Conservation (phyloP, 768 basidiomycete species). For the Collybiopsis confluens region DNA sequence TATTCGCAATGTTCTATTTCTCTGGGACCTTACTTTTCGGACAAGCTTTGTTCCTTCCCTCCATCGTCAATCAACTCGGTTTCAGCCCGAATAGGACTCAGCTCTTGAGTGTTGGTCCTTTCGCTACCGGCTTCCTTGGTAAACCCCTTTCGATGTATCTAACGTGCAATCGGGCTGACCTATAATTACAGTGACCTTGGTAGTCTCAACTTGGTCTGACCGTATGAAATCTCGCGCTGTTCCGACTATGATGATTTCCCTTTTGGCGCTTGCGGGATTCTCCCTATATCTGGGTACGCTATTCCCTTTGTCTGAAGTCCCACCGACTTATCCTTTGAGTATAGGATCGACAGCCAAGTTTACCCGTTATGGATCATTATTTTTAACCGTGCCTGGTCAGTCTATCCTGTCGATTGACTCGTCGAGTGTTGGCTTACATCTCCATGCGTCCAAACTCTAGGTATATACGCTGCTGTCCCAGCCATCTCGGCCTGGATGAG, state of each 20-base stretch:
- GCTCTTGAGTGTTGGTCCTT: constrained; percentile 33
- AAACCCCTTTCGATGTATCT: constrained; percentile 17
- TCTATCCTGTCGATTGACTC: neutral
- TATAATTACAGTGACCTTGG: constrained; percentile 18
- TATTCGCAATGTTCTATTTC: constrained; percentile 32
- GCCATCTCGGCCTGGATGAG: constrained; percentile 32
- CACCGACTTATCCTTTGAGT: neutral
- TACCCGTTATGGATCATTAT: constrained; percentile 30
- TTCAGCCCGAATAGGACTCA: constrained; percentile 28
- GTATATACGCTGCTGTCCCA: constrained; percentile 29
- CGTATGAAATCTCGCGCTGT: constrained; percentile 20
- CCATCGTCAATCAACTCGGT: constrained; percentile 32
- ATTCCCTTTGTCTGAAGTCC: no score
- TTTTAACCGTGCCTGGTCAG: constrained; percentile 23
- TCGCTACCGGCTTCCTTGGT: constrained; percentile 32
- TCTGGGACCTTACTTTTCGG: constrained; percentile 31
- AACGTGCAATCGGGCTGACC: constrained; percentile 19
- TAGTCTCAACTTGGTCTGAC: constrained; percentile 10
- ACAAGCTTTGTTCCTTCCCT: constrained; percentile 31
- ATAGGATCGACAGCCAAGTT: constrained; percentile 14
- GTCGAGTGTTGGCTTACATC: neutral
- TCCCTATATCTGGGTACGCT: constrained; percentile 24
- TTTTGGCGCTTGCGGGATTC: constrained; percentile 26
- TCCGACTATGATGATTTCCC: constrained; percentile 18
- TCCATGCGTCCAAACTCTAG: no score